Conservation (phyloP, 1,284 basidiomycete genomes). For the Cutaneotrichosporon mucoides region DNA sequence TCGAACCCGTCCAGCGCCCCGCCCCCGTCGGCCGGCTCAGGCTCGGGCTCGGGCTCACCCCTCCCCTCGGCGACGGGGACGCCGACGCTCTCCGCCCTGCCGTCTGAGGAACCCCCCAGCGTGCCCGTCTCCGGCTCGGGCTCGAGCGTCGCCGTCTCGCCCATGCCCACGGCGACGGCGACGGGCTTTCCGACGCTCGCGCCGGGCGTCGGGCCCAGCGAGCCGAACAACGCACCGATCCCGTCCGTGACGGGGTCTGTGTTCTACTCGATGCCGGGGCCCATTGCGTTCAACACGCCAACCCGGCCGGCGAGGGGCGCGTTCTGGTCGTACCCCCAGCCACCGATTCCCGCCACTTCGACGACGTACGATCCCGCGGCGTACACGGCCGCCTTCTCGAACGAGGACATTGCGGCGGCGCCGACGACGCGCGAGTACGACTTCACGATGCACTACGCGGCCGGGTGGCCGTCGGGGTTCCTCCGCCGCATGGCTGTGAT, state of each 20-base stretch:
- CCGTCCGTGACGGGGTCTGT: not conserved
- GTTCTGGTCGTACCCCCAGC: conserved; percentile 1
- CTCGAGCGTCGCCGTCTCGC: no score
- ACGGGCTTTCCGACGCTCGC: conserved; percentile 5
- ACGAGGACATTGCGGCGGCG: not conserved
- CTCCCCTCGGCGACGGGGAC: no score
- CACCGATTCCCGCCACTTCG: not conserved
- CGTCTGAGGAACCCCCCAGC: not conserved
- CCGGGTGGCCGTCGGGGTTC: conserved; percentile 3
- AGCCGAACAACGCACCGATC: not conserved
- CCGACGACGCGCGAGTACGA: not conserved
- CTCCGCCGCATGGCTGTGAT: conserved; percentile 11
- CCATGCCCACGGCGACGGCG: not conserved
- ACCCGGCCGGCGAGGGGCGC: not conserved
- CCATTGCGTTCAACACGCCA: not conserved
- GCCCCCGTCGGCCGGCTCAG: no score
- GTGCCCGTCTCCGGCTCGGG: no score
- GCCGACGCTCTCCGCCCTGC: not conserved
- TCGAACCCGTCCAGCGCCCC: not conserved
- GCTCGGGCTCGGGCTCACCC: no score
- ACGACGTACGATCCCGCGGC: not conserved
- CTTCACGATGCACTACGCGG: not conserved
- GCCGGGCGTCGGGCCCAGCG: not conserved
- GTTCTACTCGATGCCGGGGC: not conserved
- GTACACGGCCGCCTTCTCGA: not conserved